Conservation (phyloP, 495 filamentous ascomycete species). For the Aspergillus steynii region DNA sequence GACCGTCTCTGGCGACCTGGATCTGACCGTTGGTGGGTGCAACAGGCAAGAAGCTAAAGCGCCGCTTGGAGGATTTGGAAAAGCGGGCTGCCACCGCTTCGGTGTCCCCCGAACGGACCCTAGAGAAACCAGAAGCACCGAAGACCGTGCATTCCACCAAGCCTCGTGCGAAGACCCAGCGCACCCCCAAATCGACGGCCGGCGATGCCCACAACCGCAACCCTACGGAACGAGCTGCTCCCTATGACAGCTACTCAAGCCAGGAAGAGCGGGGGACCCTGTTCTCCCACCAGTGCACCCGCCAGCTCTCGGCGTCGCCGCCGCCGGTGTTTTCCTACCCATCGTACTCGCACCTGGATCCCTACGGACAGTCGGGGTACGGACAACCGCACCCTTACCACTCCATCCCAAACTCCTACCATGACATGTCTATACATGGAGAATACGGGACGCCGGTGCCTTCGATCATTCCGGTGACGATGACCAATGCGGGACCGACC, state of each 20-base stretch:
- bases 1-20: not conserved
- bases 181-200: conserved; percentile 39
- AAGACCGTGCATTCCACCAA: conserved; percentile 45
- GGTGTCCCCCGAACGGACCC: conserved; percentile 64
- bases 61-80: conserved; percentile 93
- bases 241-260: conserved; percentile 41
- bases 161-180: conserved; percentile 43
- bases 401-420: conserved; percentile 55
- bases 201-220: conserved; percentile 39
- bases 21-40: conserved; percentile 3
- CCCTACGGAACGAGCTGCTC: conserved; percentile 25
- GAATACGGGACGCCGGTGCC: conserved; percentile 64
- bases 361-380: conserved; percentile 66
- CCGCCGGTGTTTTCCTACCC: conserved; percentile 75
- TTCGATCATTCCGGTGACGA: conserved; percentile 62
- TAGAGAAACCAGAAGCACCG: conserved; percentile 48
- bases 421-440: conserved; percentile 56
- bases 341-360: conserved; percentile 66
- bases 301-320: conserved; percentile 68
- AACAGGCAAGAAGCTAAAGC: conserved; percentile 98
- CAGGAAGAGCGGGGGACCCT: conserved; percentile 52
- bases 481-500: conserved; percentile 54
- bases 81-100: conserved; percentile 84
- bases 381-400: conserved; percentile 64
- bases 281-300: conserved; percentile 69